Conservation (phyloP, 495 filamentous ascomycete genomes). For the Neurospora pannonica region DNA sequence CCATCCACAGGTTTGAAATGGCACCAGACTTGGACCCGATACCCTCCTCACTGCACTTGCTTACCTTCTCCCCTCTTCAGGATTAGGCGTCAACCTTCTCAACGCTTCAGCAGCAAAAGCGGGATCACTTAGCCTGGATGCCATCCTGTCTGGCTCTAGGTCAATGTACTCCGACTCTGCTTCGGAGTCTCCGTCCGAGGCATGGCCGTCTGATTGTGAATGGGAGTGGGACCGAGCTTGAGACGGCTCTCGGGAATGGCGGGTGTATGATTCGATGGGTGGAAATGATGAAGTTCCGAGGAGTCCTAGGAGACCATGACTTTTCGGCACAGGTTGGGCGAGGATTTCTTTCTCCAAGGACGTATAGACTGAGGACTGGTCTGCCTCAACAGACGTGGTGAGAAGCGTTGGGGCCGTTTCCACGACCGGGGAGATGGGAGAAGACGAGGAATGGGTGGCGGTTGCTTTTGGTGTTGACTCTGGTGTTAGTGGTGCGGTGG, state of each 20-base stretch:
- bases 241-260: conserved; percentile 38
- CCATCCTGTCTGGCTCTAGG: conserved; percentile 59
- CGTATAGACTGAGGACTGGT: background rate
- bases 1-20: background rate
- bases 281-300: conserved; percentile 1
- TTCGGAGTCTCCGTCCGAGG: background rate
- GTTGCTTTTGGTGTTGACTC: background rate
- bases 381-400: background rate
- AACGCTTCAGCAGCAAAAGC: conserved; percentile 22
- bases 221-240: conserved; percentile 38
- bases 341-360: background rate
- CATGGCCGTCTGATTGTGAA: background rate
- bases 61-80: conserved; percentile 23
- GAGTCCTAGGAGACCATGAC: conserved; percentile 1
- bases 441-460: background rate
- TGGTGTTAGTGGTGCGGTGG: background rate
- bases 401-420: background rate
- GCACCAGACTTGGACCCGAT: background rate
- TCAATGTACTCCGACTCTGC: conserved; percentile 22
- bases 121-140: conserved; percentile 50
- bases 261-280: conserved; percentile 33
- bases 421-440: background rate
- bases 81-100: conserved; percentile 31
- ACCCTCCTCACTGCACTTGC: background rate
- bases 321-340: background rate